phyloP scores from a whole-genome alignment of 1,284 basidiomycete species.

The Ustilago curta region DNA sequence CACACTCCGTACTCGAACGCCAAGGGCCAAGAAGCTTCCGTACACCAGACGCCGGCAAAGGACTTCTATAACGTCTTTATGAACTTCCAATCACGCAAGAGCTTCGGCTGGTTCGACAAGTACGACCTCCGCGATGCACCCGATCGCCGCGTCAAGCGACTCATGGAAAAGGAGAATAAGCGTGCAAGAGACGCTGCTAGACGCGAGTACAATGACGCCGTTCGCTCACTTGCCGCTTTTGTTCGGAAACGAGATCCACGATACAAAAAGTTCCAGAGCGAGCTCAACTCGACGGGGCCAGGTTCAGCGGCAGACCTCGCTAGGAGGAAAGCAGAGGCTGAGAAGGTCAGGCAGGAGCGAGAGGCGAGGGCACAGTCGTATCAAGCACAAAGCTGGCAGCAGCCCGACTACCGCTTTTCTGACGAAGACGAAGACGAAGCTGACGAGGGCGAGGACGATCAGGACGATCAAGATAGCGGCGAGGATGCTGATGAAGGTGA shows the following conservation, averaged over 20 bases:
- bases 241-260: constrained; percentile 93
- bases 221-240: constrained; percentile 81
- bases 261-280: constrained; percentile 75
- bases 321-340: constrained; percentile 73
- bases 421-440: constrained; percentile 42
- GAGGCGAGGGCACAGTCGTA: constrained; percentile 78
- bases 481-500: constrained; percentile 26
- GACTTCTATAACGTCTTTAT: constrained; percentile 87
- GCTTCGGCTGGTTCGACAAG: constrained; percentile 88
- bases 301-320: constrained; percentile 70
- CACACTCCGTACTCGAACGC: constrained; percentile 77
- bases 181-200: constrained; percentile 86
- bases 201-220: constrained; percentile 91
- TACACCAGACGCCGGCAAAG: constrained; percentile 57
- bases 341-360: constrained; percentile 53
- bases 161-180: constrained; percentile 98
- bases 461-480: constrained; percentile 19
- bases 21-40: constrained; percentile 41
- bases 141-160: constrained; percentile 81
- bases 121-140: constrained; percentile 88
- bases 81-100: constrained; percentile 88
- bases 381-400: constrained; percentile 64
- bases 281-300: constrained; percentile 78
- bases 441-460: constrained; percentile 15
- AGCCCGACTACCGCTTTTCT: constrained; percentile 55